A percentile compares a stretch with the other conserved stretches of the same genome.
These are phyloP conservation scores for Pleurozium schreberi DNA, from an alignment of 225 moss, liverwort and hornwort genomes.

Conservation along the genomic window DNA sequence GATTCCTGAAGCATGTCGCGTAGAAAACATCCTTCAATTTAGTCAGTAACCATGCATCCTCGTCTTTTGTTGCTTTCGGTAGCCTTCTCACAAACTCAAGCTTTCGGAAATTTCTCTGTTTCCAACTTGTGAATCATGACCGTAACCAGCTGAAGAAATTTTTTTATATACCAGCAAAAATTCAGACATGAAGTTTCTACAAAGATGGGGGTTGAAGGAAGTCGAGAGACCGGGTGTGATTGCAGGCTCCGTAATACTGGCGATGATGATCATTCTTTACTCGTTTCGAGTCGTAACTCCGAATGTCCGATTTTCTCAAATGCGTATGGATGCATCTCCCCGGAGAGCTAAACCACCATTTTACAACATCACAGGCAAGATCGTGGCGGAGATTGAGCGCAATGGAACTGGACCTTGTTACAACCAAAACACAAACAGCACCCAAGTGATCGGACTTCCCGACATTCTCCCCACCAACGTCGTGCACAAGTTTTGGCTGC, in stretches of 20 bases:
- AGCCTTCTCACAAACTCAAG: no score
- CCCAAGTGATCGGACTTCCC: conserved; percentile 15
- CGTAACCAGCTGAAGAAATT: not conserved
- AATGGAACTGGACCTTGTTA: conserved; percentile 31
- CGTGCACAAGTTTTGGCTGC: conserved; percentile 29
- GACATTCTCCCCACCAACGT: conserved; percentile 3
- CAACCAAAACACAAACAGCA: conserved; percentile 17
- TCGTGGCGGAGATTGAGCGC: conserved; percentile 14
- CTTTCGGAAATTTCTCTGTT: not conserved
- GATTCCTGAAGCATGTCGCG: no score
- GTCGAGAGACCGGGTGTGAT: not conserved
- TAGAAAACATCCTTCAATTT: not conserved
- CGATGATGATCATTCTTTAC: not conserved
- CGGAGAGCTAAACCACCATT: not conserved
- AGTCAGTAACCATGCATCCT: no score
- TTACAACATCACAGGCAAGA: conserved; percentile 9
- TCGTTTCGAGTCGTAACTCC: not conserved
- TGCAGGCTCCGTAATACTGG: not conserved
- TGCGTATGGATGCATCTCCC: not conserved
- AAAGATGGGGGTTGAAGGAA: not conserved
- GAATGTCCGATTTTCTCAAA: not conserved
- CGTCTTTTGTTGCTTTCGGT: not conserved
- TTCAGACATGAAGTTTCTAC: not conserved
- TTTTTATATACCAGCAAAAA: not conserved
- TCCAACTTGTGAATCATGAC: not conserved